Evolutionary conservation across 1,139 yeast species (phyloP).

Genomic region (Candida anutae): DNA sequence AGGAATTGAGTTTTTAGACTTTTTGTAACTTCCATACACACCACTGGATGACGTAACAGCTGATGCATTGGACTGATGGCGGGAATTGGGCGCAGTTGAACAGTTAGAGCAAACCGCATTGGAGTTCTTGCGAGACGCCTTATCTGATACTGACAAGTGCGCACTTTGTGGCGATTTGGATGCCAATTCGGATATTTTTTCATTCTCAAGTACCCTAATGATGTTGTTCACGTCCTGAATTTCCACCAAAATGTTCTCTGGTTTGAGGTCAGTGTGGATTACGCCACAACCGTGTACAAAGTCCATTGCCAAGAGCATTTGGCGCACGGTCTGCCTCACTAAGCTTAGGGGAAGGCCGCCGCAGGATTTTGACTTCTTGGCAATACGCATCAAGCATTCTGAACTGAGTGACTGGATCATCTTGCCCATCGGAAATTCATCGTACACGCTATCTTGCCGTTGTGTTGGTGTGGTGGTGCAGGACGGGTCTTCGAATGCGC

Average conservation of each 20-base stretch:
- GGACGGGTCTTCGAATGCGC: constrained; percentile 1
- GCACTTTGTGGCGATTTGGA: constrained; percentile 18
- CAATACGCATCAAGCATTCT: constrained; percentile 7
- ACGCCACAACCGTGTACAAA: constrained; percentile 85
- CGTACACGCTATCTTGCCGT: background rate
- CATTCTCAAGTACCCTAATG: constrained; percentile 43
- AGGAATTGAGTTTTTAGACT: constrained; percentile 16
- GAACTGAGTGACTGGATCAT: constrained; percentile 7
- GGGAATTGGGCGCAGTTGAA: background rate
- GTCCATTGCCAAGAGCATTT: constrained; percentile 67
- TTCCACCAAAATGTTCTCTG: constrained; percentile 80
- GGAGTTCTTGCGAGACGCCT: constrained; percentile 12
- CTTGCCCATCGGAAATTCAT: constrained; percentile 2
- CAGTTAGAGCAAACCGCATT: background rate
- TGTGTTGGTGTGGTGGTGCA: background rate
- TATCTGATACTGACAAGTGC: background rate
- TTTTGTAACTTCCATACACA: constrained; percentile 11
- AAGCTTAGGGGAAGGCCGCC: constrained; percentile 68
- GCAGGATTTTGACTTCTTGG: constrained; percentile 9
- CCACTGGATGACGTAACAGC: constrained; percentile 1
- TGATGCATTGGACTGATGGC: constrained; percentile 1
- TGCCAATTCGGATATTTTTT: constrained; percentile 29
- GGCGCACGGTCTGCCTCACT: constrained; percentile 77
- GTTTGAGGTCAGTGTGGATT: constrained; percentile 84
- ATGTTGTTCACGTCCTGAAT: constrained; percentile 71